Base-by-base conservation (phyloP, 257 asterid genomes). In the Voacanga thouarsii region DNA sequence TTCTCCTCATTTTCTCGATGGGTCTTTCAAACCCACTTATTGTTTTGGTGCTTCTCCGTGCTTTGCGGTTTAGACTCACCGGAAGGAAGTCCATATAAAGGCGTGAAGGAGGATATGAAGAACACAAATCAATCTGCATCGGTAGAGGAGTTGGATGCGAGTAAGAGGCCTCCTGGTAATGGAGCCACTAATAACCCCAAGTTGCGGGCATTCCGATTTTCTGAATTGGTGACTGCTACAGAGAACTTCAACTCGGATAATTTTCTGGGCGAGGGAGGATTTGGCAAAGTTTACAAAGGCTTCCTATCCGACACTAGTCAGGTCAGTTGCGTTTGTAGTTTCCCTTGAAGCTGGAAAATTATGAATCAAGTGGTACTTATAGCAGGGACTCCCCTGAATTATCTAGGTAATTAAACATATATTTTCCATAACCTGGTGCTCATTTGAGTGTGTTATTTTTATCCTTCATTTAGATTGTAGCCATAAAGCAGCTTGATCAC, bases 191-290 rank as follows among this genome's bases (percentile, higher is more conserved):
- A 76, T 59, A 64, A 47, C 5, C 71, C 72, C 50, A 84, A 78
- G 68, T 87, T 80, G 2, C 79, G 74, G 69, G 65, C 64, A 74
- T 88, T 88, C 53, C 69, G 41, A 23, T 88, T 71, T 61, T 71
- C 63, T 55, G 83, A 79, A 41, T 47, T 84, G n/a, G 84, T 85
- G 23, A 80, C 81, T 63, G 97, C 97, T 37, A 90, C 97, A 1
- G 89, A 87, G 61, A 66, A 84, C 68, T 92, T 92, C 88, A 90
- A 80, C 69, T 68, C 50, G 6, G 93, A 86, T 9, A 80, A 88
- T 82, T 85, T 89, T 83, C 75, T 92, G 19, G 97, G 97, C 4
- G 95, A 92, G 81, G 97, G 97, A 53, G 95, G 97, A 30, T 92
- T 92, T 55, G 97, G 97, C 74, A 84, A 81, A 87, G 97, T 92